Evolutionary conservation across 75 land plant species (phyloP).

Genomic region (Selaginella moellendorffii): DNA sequence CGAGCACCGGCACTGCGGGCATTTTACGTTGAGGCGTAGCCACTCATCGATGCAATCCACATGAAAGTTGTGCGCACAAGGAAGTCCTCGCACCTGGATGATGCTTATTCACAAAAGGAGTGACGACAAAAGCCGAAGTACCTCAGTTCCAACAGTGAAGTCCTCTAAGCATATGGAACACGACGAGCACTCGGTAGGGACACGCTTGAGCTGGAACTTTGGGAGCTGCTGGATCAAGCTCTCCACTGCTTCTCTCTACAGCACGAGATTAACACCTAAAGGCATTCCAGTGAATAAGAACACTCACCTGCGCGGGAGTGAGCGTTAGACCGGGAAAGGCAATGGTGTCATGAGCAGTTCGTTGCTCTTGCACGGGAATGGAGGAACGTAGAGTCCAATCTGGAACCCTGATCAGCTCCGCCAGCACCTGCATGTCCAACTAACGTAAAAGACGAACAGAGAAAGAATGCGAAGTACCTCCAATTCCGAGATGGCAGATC

Average conservation of each 20-base stretch:
- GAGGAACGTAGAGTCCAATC: constrained; percentile 79
- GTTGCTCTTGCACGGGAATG: constrained; percentile 48
- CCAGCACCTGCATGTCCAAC: constrained; percentile 42
- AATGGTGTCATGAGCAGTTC: constrained; percentile 65
- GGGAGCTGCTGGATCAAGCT: constrained; percentile 92
- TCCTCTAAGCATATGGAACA: constrained; percentile 96
- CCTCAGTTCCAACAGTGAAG: constrained; percentile 78
- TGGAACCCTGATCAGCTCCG: constrained; percentile 83
- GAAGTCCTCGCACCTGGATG: constrained; percentile 82
- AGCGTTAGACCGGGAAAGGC: constrained; percentile 79
- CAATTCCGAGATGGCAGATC: constrained; percentile 75
- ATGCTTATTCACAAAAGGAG: too few species aligned
- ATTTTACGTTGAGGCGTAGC: constrained; percentile 88
- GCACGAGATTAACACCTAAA: neutral
- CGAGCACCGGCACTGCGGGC: constrained; percentile 91
- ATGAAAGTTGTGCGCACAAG: constrained; percentile 97
- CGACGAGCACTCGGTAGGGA: constrained; percentile 79
- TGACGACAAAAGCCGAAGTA: too few species aligned
- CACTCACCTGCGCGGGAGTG: constrained; percentile 58
- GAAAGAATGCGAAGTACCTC: constrained; percentile 37
- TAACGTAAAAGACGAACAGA: neutral
- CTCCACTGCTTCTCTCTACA: constrained; percentile 89
- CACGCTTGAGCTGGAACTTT: constrained; percentile 70
- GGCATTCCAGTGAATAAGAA: neutral
- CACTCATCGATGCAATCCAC: constrained; percentile 93